Base-by-base conservation (phyloP, 768 basidiomycete species). In the Mycena kentingensis region DNA sequence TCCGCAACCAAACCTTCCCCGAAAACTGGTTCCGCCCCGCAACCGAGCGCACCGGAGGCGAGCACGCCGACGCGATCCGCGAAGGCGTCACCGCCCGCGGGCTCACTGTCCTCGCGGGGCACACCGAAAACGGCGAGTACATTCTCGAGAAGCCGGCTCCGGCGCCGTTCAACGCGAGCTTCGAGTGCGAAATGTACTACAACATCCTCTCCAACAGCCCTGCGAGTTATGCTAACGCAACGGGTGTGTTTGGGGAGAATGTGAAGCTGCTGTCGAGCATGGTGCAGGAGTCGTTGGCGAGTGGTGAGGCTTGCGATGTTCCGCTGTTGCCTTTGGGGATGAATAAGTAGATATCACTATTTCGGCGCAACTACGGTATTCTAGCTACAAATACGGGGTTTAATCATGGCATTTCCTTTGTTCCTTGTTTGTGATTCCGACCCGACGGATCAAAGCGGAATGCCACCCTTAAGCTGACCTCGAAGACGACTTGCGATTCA, bases 21-120 rank as follows among this genome's bases (percentile, higher is more conserved):
- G 21, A 24, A 16, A 51, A 56, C 38, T 56, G 55, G 55, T 43
- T 45, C 55, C 55, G 55, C 34, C 36, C 55, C 3, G 49, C 55
- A 6, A 24, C 26, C 12, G 49, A 49, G 12, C 32, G 46, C 7
- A 22, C 28, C 26, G 45, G 49, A 10, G 5, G 18, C n/a, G 13
- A 36, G n/a, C 28, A 32, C 8, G 15, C 45, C 21, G 35, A 5
- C n/a, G 2, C 46, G 7, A 56, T 51, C 28, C 5, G 39, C 29
- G 27, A 44, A 42, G 19, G 54, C 37, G 27, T 31, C 42, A n/a
- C 51, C 51, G n/a, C 10, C 22, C 27, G 41, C 25, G 31, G 35
- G 21, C 25, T 46, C 19, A 15, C n/a, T 11, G 29, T 24, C 31
- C 19, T 55, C 13, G 43, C 55, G 6, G 55, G 50, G 8, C 45